These are phyloP conservation scores for Pythium scleroteichum DNA, from an alignment of 352 stramenopile species.

Conservation along the genomic window DNA sequence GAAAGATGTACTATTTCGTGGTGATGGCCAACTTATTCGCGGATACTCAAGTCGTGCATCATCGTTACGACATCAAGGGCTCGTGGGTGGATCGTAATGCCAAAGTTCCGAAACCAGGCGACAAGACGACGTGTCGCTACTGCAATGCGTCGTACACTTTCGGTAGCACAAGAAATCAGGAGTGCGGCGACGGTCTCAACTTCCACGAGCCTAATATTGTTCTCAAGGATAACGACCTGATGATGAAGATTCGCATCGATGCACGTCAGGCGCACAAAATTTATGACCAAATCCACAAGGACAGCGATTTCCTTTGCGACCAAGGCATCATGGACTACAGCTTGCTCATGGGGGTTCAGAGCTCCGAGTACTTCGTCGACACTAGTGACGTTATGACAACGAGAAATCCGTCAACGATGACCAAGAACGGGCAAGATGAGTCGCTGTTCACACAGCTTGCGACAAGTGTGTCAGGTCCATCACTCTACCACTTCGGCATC, in stretches of 20 bases:
- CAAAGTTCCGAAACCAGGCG: constrained; percentile 75
- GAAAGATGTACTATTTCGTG: constrained; percentile 92
- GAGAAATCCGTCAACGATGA: constrained; percentile 26
- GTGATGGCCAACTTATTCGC: constrained; percentile 92
- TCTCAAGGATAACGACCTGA: constrained; percentile 88
- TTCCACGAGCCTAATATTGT: constrained; percentile 90
- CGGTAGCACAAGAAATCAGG: constrained; percentile 80
- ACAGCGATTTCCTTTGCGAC: constrained; percentile 87
- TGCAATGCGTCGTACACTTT: constrained; percentile 89
- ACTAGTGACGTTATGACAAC: constrained; percentile 60
- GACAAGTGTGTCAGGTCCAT: constrained; percentile 84
- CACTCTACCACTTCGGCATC: constrained; percentile 91
- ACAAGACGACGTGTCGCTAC: constrained; percentile 83
- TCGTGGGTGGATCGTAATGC: constrained; percentile 89
- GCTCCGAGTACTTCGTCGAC: constrained; percentile 88
- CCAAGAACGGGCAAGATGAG: constrained; percentile 44
- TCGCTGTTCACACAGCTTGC: constrained; percentile 79
- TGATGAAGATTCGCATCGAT: constrained; percentile 89
- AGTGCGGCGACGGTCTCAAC: constrained; percentile 84
- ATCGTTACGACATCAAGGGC: constrained; percentile 92
- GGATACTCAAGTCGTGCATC: constrained; percentile 85
- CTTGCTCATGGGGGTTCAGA: constrained; percentile 90
- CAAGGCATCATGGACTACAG: constrained; percentile 93
- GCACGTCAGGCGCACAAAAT: constrained; percentile 75
- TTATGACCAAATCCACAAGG: constrained; percentile 87